Evolutionary conservation across 2,329 filamentous ascomycete species (phyloP), one percentile per base, ranked within the genome.

Genomic region (Colletotrichum karsti): DNA sequence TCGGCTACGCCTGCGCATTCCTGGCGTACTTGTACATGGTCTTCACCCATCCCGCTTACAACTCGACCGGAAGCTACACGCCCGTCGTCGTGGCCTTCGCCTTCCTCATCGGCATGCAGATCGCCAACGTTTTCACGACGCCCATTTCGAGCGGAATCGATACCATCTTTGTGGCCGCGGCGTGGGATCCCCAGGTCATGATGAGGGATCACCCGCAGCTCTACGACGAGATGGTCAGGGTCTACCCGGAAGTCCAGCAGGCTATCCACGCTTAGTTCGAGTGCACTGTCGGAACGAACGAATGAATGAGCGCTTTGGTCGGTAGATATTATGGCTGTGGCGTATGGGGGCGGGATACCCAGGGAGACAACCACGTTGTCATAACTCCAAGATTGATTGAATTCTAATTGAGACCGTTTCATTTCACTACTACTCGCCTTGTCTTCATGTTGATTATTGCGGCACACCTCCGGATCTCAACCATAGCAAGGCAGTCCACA

Each of bases 71-170:
- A 63, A 84, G 82, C 20, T 97, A 90, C 77, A 96, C 93, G 0
- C 85, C 91, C 0, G 90, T 97, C 8, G 87, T 97, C 18, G 88
- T 97, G 76, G 93, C 93, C 0, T 97, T 95, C 77, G 84, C 94
- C 0, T 97, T 98, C 82, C 82, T 98, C 58, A 95, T 98, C 71
- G 95, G 95, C 7, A 82, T 97, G 71, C 95, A 98, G 78, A 92
- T 98, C 68, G 92, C 91, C 77, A 92, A 97, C 78, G 89, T 97
- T 71, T 97, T 98, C 81, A 93, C 95, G 35, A 95, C 93, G 0
- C 95, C 95, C 1, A 84, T 98, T 63, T 91, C 91, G 70, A 95
- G 91, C 74, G 95, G 95, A n/a, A 89, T 97, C 70, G 93, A 97
- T 72, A 97, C 95, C 0, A 93, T 97, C 69, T 98, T 98, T 73